Base-by-base conservation (phyloP, 306 rosid species). In the Crotalaria pallida region DNA sequence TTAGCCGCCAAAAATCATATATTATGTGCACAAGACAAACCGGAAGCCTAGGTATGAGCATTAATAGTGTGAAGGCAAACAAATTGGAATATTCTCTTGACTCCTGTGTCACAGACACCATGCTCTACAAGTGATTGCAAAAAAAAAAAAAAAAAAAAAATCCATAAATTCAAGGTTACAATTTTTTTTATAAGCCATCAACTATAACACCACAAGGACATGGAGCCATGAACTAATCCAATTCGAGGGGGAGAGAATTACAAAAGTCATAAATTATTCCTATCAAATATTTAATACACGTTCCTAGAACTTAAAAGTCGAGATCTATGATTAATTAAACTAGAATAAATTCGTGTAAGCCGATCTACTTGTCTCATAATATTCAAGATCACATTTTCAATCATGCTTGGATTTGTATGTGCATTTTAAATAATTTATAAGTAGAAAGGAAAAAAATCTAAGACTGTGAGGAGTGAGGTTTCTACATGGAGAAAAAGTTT, bases 31-130 rank as follows among this genome's bases (percentile, higher is more conserved):
- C n/a, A 59, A 58, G 81, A 76, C 76, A 64, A 79, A 79, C 60
- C n/a, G 26, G 17, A 75, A 57, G 58, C 87, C 72, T 77, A 18
- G 87, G 77, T 77, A 60, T 79, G 43, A 45, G 62, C 79, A 55
- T 24, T 26, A 51, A 63, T 47, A 51, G 6, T 21, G 2, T 19
- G 12, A 31, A 48, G 40, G 61, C 41, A 53, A 64, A 24, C 47
- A 10, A 36, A 33, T 6, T 55, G 19, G 72, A 69, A 76, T 44
- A 58, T 63, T 5, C 58, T 63, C 56, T 18, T 55, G 23, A 40
- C 12, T 45, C 47, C 60, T 59, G 8, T 26, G 13, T 21, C 18
- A 44, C 50, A 27, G 45, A 29, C 57, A 29, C 17, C 16, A 19
- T 43, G 0, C 23, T 40, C 52, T 27, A 7, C 6, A 7, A 7